Evolutionary conservation across 1,139 yeast genomes (phyloP).

Genomic region (Saccharomyces pastorianus): DNA sequence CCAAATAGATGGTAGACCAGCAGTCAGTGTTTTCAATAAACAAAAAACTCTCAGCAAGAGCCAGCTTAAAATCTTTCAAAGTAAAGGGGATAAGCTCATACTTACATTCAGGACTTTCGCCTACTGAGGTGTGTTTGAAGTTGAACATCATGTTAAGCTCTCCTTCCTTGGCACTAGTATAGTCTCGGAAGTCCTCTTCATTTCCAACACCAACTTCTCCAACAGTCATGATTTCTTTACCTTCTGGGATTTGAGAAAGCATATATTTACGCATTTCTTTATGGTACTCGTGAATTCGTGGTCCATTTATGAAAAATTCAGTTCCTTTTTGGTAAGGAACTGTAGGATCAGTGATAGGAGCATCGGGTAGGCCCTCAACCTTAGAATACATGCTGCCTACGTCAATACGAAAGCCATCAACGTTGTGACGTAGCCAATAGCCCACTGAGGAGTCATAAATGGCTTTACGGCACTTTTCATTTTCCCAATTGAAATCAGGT

Average conservation of each 20-base stretch:
- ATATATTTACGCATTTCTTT: not conserved
- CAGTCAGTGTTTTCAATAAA: not conserved
- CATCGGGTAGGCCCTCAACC: not conserved
- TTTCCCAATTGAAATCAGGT: not conserved
- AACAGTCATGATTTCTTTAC: not conserved
- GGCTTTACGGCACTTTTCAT: not conserved
- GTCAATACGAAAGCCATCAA: not conserved
- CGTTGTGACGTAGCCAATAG: not conserved
- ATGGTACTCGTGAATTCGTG: not conserved
- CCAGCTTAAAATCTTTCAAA: not conserved
- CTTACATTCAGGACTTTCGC: not conserved
- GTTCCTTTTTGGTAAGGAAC: not conserved
- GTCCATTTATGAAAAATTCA: not conserved
- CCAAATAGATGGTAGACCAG: not conserved
- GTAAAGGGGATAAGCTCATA: not conserved
- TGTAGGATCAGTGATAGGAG: not conserved
- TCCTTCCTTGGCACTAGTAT: not conserved
- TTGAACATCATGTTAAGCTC: not conserved
- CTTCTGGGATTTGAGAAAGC: not conserved
- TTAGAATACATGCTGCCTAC: not conserved
- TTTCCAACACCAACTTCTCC: not conserved
- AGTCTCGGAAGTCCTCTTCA: not conserved
- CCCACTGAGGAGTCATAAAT: not conserved
- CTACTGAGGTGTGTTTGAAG: not conserved
- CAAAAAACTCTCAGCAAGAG: not conserved